Evolutionary conservation across 2,329 filamentous ascomycete species (phyloP).

Genomic region (Diaporthe capsici): DNA sequence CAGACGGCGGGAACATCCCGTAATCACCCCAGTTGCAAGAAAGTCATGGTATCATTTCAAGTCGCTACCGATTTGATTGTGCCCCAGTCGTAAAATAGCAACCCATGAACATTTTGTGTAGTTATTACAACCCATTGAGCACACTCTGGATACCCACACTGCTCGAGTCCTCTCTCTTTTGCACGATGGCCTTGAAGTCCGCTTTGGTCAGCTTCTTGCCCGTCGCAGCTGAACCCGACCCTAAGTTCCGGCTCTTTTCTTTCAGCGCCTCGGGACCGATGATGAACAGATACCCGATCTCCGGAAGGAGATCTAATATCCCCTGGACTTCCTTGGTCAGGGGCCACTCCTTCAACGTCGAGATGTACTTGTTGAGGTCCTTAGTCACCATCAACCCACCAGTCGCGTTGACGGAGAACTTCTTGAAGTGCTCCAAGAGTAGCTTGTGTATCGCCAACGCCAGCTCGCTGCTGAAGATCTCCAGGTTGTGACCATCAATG

Average conservation of each 20-base stretch:
- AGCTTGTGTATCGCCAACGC: slow-evolving; percentile 83
- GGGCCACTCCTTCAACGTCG: slow-evolving; percentile 87
- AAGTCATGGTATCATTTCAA: slow-evolving; percentile 42
- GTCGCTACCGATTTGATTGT: slow-evolving; percentile 18
- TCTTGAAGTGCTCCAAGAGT: slow-evolving; percentile 93
- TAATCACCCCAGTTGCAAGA: background rate
- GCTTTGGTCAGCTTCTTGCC: slow-evolving; percentile 73
- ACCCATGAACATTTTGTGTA: background rate
- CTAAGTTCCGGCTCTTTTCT: slow-evolving; percentile 76
- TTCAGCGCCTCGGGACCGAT: slow-evolving; percentile 85
- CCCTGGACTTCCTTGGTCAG: slow-evolving; percentile 77
- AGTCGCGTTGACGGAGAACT: slow-evolving; percentile 92
- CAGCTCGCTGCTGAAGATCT: slow-evolving; percentile 86
- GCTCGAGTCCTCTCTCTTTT: slow-evolving; percentile 86
- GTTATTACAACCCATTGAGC: slow-evolving; percentile 71
- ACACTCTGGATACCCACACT: slow-evolving; percentile 88
- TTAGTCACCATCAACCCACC: slow-evolving; percentile 96
- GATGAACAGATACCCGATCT: slow-evolving; percentile 96
- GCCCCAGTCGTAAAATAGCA: slow-evolving; percentile 6
- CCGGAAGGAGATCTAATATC: slow-evolving; percentile 86
- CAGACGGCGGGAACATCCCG: background rate
- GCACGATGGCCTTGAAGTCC: slow-evolving; percentile 87
- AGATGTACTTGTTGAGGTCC: slow-evolving; percentile 93
- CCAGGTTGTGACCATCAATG: slow-evolving; percentile 86
- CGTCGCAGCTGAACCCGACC: slow-evolving; percentile 54